These are phyloP conservation scores for Scedosporium apiospermum DNA, from an alignment of 2,329 filamentous ascomycete genomes.

Conservation along the genomic window DNA sequence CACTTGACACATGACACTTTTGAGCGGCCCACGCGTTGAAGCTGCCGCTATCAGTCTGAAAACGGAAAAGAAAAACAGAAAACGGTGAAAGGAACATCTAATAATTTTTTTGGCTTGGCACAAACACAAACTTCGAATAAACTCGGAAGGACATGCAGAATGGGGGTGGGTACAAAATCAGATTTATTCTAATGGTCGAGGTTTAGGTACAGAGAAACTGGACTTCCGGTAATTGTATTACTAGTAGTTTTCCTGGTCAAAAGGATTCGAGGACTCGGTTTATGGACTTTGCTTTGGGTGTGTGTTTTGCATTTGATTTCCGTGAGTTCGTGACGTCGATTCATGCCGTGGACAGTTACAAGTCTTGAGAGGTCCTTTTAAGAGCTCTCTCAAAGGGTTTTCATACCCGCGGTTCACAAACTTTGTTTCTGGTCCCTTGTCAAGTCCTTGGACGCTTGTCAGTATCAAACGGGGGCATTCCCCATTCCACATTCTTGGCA, in stretches of 20 bases:
- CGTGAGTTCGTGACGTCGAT: not conserved
- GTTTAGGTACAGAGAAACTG: not conserved
- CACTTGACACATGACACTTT: not conserved
- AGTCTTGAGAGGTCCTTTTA: too few relatives aligned
- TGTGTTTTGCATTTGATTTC: not conserved
- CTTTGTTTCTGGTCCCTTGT: too few relatives aligned
- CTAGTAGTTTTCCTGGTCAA: not conserved
- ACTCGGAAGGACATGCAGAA: not conserved
- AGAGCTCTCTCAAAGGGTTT: too few relatives aligned
- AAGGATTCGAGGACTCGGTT: not conserved
- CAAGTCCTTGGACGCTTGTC: too few relatives aligned
- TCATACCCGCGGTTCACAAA: too few relatives aligned
- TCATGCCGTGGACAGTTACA: too few relatives aligned
- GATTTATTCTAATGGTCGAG: not conserved
- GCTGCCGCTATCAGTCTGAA: not conserved
- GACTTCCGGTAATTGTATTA: not conserved
- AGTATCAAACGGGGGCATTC: too few relatives aligned
- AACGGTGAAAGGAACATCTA: not conserved
- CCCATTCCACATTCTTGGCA: too few relatives aligned
- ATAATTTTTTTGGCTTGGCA: not conserved
- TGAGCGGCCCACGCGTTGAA: not conserved
- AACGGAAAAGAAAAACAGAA: not conserved
- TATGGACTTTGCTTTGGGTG: not conserved
- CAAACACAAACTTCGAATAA: not conserved
- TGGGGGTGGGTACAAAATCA: not conserved